phyloP scores from a whole-genome alignment of 768 basidiomycete genomes.

The Trametes gibbosa region DNA sequence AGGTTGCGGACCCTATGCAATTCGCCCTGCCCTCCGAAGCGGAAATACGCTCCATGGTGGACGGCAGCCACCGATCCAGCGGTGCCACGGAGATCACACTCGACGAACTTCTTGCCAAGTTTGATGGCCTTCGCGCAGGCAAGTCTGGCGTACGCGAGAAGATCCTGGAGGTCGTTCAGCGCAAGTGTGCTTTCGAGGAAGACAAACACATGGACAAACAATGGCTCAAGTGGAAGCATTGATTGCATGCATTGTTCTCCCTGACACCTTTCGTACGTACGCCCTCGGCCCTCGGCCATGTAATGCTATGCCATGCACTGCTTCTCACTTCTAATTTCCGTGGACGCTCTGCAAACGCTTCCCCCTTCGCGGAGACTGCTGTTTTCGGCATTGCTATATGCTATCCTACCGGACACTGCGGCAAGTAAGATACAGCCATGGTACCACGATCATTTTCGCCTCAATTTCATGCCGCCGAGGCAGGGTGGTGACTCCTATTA shows the following conservation, averaged over 20 bases:
- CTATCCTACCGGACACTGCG: neutral
- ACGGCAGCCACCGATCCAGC: constrained; percentile 58
- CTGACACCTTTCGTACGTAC: neutral
- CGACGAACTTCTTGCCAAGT: constrained; percentile 61
- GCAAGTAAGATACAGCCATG: neutral
- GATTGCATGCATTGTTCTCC: neutral
- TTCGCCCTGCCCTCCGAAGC: constrained; percentile 76
- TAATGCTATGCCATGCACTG: neutral
- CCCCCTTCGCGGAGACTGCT: too few relatives aligned
- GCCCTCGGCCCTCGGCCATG: neutral
- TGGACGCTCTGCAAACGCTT: too few relatives aligned
- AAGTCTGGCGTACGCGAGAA: constrained; percentile 71
- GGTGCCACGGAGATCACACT: constrained; percentile 59
- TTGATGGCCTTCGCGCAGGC: constrained; percentile 44
- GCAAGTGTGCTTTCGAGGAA: constrained; percentile 61
- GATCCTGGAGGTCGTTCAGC: constrained; percentile 68
- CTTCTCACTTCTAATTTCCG: neutral
- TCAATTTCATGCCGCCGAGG: too few relatives aligned
- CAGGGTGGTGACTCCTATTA: too few relatives aligned
- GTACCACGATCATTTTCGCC: too few relatives aligned
- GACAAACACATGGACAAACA: constrained; percentile 48
- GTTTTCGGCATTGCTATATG: too few relatives aligned
- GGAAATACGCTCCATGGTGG: constrained; percentile 65
- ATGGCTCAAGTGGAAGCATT: constrained; percentile 61
- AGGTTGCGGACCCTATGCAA: constrained; percentile 32